phyloP scores from a whole-genome alignment of 1,139 yeast species.

The Pichia sp. region DNA sequence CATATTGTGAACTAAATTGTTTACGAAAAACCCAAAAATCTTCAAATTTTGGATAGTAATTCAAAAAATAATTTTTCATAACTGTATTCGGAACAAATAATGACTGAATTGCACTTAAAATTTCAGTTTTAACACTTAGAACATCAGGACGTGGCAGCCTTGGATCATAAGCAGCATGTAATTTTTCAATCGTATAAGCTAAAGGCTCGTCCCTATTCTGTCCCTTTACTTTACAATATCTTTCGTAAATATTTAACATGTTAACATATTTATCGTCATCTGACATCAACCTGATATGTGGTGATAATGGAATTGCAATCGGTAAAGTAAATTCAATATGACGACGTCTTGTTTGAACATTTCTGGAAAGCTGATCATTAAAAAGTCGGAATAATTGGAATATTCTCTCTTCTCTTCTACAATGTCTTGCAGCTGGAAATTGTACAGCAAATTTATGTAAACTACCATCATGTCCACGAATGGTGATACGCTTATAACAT shows the following conservation, averaged over 20 bases:
- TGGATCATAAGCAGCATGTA: constrained; percentile 91
- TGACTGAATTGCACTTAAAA: constrained; percentile 82
- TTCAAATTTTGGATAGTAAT: constrained; percentile 70
- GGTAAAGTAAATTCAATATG: constrained; percentile 85
- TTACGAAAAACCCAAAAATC: constrained; percentile 97
- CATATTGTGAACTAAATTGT: constrained; percentile 92
- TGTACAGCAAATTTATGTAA: constrained; percentile 92
- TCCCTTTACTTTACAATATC: constrained; percentile 67
- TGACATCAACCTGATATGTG: constrained; percentile 86
- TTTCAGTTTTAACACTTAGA: constrained; percentile 83
- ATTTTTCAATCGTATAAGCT: constrained; percentile 76
- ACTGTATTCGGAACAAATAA: constrained; percentile 82
- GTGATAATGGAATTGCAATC: constrained; percentile 87
- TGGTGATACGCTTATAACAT: constrained; percentile 84
- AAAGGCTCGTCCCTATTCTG: constrained; percentile 87
- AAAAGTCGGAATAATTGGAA: constrained; percentile 87
- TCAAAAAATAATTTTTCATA: constrained; percentile 59
- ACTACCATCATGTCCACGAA: constrained; percentile 92
- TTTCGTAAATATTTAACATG: constrained; percentile 84
- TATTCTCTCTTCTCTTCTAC: constrained; percentile 92
- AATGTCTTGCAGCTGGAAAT: constrained; percentile 96
- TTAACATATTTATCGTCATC: constrained; percentile 76
- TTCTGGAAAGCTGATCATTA: constrained; percentile 71
- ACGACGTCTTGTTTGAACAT: constrained; percentile 84
- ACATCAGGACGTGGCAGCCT: constrained; percentile 89